phyloP scores from a whole-genome alignment of 2,329 filamentous ascomycete genomes.

The Neurospora crassa region DNA sequence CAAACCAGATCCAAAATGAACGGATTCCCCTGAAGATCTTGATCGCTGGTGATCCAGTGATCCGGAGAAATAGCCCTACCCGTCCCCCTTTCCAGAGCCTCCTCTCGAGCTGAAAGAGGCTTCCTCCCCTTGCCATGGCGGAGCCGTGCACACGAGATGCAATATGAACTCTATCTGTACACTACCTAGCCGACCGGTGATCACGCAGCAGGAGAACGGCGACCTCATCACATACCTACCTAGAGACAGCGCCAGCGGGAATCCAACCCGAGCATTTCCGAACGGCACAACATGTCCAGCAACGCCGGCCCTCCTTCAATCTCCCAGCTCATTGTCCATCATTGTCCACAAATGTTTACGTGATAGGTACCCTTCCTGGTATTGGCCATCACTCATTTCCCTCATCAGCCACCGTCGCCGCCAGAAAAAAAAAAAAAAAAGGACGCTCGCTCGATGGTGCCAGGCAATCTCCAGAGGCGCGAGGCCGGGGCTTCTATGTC shows the following conservation, averaged over 20 bases:
- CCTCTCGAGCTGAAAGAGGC: background rate
- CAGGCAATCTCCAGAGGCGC: background rate
- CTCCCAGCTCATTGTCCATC: background rate
- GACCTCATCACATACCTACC: background rate
- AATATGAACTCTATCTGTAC: background rate
- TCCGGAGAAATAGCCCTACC: background rate
- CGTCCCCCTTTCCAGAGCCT: background rate
- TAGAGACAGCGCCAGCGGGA: background rate
- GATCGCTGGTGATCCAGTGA: background rate
- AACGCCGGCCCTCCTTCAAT: background rate
- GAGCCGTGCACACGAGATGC: background rate
- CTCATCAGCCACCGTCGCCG: background rate
- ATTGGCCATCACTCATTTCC: background rate
- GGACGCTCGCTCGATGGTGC: too few species aligned
- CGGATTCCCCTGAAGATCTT: background rate
- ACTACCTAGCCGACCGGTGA: background rate
- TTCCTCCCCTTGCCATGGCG: background rate
- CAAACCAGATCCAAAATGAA: background rate
- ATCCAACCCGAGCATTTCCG: background rate
- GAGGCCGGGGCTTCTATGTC: background rate
- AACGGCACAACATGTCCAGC: background rate
- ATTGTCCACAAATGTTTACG: background rate
- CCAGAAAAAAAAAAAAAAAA: background rate
- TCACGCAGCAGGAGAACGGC: background rate
- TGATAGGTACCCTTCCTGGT: background rate